These are phyloP conservation scores for Neopestalotiopsis clavispora DNA, from an alignment of 2,329 filamentous ascomycete genomes.

Conservation along the genomic window DNA sequence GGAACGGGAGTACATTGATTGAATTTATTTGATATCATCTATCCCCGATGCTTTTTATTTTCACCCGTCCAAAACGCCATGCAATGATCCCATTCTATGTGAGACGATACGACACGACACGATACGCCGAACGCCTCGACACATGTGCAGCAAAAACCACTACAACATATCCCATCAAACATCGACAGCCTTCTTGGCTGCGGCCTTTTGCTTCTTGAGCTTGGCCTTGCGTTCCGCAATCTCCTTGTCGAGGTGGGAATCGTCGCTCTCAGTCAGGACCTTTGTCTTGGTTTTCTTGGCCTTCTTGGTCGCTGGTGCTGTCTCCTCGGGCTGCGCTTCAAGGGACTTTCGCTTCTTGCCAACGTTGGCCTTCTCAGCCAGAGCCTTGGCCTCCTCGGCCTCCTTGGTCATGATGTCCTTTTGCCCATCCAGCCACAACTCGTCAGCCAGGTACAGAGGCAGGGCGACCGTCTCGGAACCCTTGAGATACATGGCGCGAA, in stretches of 20 bases:
- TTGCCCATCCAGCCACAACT: slow-evolving; percentile 80
- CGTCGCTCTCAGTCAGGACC: slow-evolving; percentile 48
- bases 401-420: slow-evolving; percentile 70
- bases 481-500: slow-evolving; percentile 88
- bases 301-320: slow-evolving; percentile 30
- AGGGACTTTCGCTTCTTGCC: slow-evolving; percentile 69
- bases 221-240: slow-evolving; percentile 63
- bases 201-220: slow-evolving; percentile 64
- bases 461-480: slow-evolving; percentile 85
- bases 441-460: slow-evolving; percentile 92
- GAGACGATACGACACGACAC: slow-evolving; percentile 10
- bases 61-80: slow-evolving; percentile 20
- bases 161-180: slow-evolving; percentile 34
- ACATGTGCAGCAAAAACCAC: slow-evolving; percentile 21
- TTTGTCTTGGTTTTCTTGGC: slow-evolving; percentile 33
- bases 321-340: slow-evolving; percentile 28
- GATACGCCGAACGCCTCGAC: slow-evolving; percentile 17
- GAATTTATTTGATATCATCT: slow-evolving; percentile 8
- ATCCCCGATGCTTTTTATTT: slow-evolving; percentile 10
- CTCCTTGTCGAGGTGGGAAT: slow-evolving; percentile 60
- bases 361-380: slow-evolving; percentile 58
- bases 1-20: not conserved
- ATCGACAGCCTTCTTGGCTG: slow-evolving; percentile 57
- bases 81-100: slow-evolving; percentile 16
- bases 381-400: slow-evolving; percentile 52